These are phyloP conservation scores for Exophiala viscosa DNA, from an alignment of 2,329 filamentous ascomycete species.

Conservation along the genomic window DNA sequence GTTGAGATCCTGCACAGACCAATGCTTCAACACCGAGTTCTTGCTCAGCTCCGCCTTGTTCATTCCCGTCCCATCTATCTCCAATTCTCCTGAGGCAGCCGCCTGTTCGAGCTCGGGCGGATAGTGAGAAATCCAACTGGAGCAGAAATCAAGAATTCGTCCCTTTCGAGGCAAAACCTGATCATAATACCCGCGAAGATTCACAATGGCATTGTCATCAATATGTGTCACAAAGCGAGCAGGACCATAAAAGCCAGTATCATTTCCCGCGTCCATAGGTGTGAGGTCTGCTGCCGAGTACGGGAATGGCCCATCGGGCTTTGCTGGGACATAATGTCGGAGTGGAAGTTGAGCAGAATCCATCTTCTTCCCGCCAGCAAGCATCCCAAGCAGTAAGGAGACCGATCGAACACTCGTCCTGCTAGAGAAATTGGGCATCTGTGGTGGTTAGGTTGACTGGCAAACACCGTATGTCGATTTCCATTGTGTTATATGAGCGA, in stretches of 20 bases:
- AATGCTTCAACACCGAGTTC: conserved; percentile 38
- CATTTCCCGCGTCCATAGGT: conserved; percentile 27
- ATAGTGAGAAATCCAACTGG: conserved; percentile 50
- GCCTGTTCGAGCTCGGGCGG: conserved; percentile 32
- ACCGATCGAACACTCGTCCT: conserved; percentile 14
- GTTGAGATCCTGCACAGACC: conserved; percentile 46
- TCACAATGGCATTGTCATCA: conserved; percentile 47
- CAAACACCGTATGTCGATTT: background rate
- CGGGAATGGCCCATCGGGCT: conserved; percentile 25
- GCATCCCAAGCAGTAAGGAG: conserved; percentile 17
- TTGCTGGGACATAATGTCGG: conserved; percentile 22
- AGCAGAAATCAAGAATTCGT: conserved; percentile 49
- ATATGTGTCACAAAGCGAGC: conserved; percentile 54
- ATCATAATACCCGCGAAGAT: conserved; percentile 47
- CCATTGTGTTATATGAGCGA: background rate
- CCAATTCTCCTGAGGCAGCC: conserved; percentile 29
- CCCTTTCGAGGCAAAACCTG: conserved; percentile 40
- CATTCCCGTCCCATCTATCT: conserved; percentile 49
- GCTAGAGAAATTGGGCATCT: background rate
- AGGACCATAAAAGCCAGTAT: conserved; percentile 28
- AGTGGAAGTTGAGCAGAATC: background rate
- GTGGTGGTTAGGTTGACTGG: background rate
- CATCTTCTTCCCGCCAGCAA: conserved; percentile 16
- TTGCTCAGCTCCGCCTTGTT: conserved; percentile 44
- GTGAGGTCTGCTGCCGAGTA: conserved; percentile 27